Evolutionary conservation across 2,329 filamentous ascomycete species (phyloP), one percentile per base, ranked within the genome.

Genomic region (Fusarium sp.): DNA sequence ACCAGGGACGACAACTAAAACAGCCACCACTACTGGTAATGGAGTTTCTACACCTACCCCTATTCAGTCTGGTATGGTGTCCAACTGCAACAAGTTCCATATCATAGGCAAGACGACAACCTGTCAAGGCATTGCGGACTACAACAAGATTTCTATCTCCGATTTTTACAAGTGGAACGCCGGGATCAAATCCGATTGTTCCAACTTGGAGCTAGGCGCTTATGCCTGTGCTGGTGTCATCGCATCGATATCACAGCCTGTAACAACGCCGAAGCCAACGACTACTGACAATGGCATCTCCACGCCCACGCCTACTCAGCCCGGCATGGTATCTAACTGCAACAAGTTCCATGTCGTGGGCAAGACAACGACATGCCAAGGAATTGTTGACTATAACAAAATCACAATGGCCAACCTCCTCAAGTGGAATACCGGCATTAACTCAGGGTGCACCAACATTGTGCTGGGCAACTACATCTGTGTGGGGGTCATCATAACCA

Each of bases 81-180:
- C 16, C 0, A 68, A 40, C 40, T 69, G 65, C 22, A 68, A 69
- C 13, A 68, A 68, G 4, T 69, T 69, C 13, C 59, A 69, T 13
- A 18, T n/a, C 4, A 5, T 69, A 1, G 3, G 1, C 0, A 2
- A 27, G 4, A 64, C 33, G 0, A 64, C 65, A 11, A 64, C 38
- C 6, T 69, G 58, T 3, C 35, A 45, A n/a, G 35, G n/a, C 3
- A 52, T 69, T 22, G 38, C 63, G 0, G 27, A 63, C 16, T 25
- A 58, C 1, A 22, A 69, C 3, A 68, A 68, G 33, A 69, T 69
- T 13, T 54, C 66, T 0, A 50, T 69, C 1, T 1, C 25, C 29
- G 29, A 69, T 6, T 69, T 69, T 16, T 2, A 40, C 13, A 58
- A 68, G 25, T 69, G 64, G 66, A 69, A 69, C 13, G 31, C 66